Percentiles rank a stretch among this genome's conserved stretches.
phyloP scores from a whole-genome alignment of 768 basidiomycete species.

The Amanita rimosa region DNA sequence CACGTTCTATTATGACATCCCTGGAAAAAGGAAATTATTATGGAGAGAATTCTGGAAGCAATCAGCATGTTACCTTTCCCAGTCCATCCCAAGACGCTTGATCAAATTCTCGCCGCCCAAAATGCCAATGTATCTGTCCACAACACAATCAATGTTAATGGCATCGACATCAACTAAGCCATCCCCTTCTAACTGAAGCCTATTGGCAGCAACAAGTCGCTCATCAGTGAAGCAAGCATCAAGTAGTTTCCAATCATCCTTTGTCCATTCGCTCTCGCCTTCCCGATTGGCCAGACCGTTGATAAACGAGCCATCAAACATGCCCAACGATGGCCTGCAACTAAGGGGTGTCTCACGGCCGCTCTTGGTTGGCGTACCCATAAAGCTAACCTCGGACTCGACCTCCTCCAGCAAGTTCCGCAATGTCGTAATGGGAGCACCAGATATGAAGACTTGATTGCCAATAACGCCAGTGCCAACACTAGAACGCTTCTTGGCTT shows the following conservation, averaged over 20 bases:
- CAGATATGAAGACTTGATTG: constrained; percentile 43
- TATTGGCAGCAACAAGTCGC: constrained; percentile 35
- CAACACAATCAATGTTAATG: constrained; percentile 45
- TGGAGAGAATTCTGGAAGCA: neutral
- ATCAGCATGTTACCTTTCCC: constrained; percentile 40
- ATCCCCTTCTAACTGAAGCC: constrained; percentile 16
- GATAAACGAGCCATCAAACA: neutral
- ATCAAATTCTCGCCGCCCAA: constrained; percentile 35
- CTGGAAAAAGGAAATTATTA: constrained; percentile 19
- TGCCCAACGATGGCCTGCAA: neutral
- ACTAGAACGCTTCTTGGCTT: constrained; percentile 18
- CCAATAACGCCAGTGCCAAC: constrained; percentile 32
- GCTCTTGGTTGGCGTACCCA: constrained; percentile 10
- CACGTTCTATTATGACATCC: constrained; percentile 37
- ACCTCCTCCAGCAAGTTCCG: constrained; percentile 48
- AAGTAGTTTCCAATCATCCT: constrained; percentile 70
- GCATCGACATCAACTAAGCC: constrained; percentile 39
- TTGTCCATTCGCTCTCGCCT: constrained; percentile 41
- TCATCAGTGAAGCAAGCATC: constrained; percentile 74
- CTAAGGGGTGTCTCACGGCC: constrained; percentile 18
- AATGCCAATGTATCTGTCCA: constrained; percentile 41
- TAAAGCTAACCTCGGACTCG: constrained; percentile 27
- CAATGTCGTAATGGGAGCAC: constrained; percentile 40
- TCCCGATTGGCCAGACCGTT: constrained; percentile 4
- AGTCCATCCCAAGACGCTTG: constrained; percentile 32